Evolutionary conservation across 495 filamentous ascomycete species (phyloP).

Genomic region (Penicillium subrubescens): DNA sequence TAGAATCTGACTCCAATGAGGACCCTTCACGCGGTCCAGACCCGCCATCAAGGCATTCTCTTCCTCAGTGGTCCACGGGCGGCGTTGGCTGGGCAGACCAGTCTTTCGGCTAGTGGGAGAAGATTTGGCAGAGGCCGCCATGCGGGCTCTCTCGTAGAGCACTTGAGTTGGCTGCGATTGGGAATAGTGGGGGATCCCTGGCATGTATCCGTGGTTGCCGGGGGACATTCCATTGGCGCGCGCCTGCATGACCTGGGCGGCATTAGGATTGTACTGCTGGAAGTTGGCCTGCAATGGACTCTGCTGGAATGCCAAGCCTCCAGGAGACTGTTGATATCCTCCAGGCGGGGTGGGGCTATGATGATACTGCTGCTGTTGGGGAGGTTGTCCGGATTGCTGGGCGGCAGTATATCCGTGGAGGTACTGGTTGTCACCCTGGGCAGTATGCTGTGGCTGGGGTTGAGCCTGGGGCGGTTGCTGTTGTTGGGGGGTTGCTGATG

Average conservation of each 20-base stretch:
- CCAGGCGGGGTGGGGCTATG: constrained; percentile 42
- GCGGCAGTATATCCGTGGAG: constrained; percentile 33
- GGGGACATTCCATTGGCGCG: constrained; percentile 38
- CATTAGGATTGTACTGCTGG: constrained; percentile 49
- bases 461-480: constrained; percentile 20
- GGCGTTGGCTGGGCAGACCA: constrained; percentile 78
- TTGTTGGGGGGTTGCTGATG: constrained; percentile 37
- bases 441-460: constrained; percentile 25
- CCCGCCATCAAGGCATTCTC: constrained; percentile 92
- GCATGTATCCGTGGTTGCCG: constrained; percentile 48
- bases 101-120: constrained; percentile 73
- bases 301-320: constrained; percentile 44
- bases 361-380: constrained; percentile 40
- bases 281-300: constrained; percentile 46
- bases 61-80: constrained; percentile 89
- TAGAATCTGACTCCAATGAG: constrained; percentile 95
- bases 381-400: constrained; percentile 22
- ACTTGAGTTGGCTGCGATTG: constrained; percentile 78
- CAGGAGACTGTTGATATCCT: constrained; percentile 39
- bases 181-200: constrained; percentile 59
- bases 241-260: constrained; percentile 36
- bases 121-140: constrained; percentile 78
- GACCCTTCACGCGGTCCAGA: constrained; percentile 86
- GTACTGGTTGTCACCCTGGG: constrained; percentile 35
- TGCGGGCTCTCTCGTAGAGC: constrained; percentile 79